Evolutionary conservation across 2,329 filamentous ascomycete species (phyloP).

Genomic region (Colletotrichum acutatum): DNA sequence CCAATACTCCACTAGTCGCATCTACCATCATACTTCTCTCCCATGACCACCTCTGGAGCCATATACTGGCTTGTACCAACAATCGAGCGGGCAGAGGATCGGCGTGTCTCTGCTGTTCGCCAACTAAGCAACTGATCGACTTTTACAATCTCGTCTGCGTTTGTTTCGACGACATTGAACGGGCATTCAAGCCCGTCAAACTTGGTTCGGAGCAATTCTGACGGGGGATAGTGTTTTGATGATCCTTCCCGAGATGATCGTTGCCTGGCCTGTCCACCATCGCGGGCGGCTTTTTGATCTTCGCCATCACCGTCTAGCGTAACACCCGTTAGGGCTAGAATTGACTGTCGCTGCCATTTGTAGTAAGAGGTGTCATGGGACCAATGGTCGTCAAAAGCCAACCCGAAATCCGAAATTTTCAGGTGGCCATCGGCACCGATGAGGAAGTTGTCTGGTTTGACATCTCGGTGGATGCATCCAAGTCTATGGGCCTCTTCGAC

Average conservation of each 20-base stretch:
- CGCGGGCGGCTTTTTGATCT: conserved; percentile 56
- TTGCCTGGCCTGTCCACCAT: not conserved
- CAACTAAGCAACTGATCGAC: conserved; percentile 70
- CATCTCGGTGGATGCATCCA: conserved; percentile 91
- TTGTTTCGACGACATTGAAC: conserved; percentile 41
- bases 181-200: not conserved
- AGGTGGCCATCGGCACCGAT: conserved; percentile 89
- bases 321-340: conserved; percentile 82
- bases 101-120: conserved; percentile 75
- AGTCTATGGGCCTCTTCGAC: conserved; percentile 92
- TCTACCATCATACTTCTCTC: conserved; percentile 86
- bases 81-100: conserved; percentile 82
- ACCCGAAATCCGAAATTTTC: conserved; percentile 95
- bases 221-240: conserved; percentile 34
- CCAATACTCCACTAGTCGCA: conserved; percentile 99
- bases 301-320: conserved; percentile 77
- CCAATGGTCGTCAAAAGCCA: conserved; percentile 97
- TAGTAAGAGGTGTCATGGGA: conserved; percentile 90
- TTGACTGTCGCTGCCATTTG: conserved; percentile 81
- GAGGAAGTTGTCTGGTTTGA: conserved; percentile 98
- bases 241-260: conserved; percentile 12
- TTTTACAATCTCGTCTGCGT: conserved; percentile 39
- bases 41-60: conserved; percentile 91
- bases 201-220: conserved; percentile 42
- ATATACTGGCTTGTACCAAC: conserved; percentile 98